Percentiles rank a stretch among this genome's conserved stretches.
Conservation (phyloP, 805 yeast genomes). For the Starmerella riodocensis region DNA sequence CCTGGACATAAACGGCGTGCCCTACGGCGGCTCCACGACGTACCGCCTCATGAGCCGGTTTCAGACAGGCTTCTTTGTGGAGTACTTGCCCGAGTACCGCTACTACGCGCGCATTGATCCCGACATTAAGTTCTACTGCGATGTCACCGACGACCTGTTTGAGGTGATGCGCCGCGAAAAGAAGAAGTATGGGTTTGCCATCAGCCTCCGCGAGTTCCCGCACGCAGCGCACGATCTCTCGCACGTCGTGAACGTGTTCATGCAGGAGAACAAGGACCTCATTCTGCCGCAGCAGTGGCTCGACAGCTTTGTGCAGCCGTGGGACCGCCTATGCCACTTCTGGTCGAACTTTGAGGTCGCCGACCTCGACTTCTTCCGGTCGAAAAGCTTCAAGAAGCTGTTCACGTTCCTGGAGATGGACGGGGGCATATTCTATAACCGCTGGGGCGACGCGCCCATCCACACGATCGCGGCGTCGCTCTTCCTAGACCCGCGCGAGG, state of each 20-base stretch:
- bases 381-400: constrained; percentile 50
- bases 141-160: constrained; percentile 84
- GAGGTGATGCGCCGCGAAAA: constrained; percentile 53
- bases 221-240: constrained; percentile 74
- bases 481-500: constrained; percentile 50
- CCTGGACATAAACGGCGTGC: constrained; percentile 33
- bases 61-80: constrained; percentile 69
- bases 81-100: constrained; percentile 59
- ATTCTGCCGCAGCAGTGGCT: constrained; percentile 46
- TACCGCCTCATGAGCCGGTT: constrained; percentile 96
- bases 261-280: constrained; percentile 37
- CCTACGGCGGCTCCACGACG: constrained; percentile 70
- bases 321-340: constrained; percentile 66
- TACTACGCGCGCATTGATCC: constrained; percentile 99
- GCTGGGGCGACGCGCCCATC: constrained; percentile 98
- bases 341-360: constrained; percentile 95
- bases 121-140: constrained; percentile 78
- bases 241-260: constrained; percentile 37
- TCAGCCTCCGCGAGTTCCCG: constrained; percentile 61
- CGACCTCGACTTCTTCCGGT: constrained; percentile 56
- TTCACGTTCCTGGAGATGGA: constrained; percentile 53
- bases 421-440: constrained; percentile 77
- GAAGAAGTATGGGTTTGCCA: constrained; percentile 76
- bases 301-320: constrained; percentile 51
- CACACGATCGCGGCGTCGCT: constrained; percentile 79